Evolutionary conservation across 768 basidiomycete species (phyloP).

Genomic region (Roridomyces roridus): DNA sequence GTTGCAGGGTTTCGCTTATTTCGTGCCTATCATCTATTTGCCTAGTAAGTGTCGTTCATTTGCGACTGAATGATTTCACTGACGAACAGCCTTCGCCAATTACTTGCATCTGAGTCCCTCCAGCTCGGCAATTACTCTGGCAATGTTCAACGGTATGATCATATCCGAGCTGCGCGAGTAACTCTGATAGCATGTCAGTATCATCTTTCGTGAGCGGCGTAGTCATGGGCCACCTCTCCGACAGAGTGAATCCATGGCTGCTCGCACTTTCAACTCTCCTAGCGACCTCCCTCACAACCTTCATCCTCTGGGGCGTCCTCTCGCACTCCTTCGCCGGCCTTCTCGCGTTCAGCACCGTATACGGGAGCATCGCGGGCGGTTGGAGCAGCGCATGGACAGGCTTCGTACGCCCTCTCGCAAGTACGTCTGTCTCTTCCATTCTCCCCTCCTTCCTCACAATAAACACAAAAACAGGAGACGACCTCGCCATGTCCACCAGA

Average conservation of each 20-base stretch:
- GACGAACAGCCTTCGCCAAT: background rate
- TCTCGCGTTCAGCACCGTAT: conserved; percentile 30
- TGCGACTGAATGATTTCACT: background rate
- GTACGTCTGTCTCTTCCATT: conserved; percentile 13
- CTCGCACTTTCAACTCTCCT: conserved; percentile 25
- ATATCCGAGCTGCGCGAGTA: background rate
- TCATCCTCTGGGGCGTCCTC: conserved; percentile 37
- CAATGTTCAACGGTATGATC: conserved; percentile 32
- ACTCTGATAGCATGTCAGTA: background rate
- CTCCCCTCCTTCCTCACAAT: background rate
- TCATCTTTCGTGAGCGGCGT: conserved; percentile 31
- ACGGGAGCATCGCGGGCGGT: conserved; percentile 32
- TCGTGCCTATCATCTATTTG: conserved; percentile 33
- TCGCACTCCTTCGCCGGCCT: conserved; percentile 32
- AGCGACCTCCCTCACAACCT: conserved; percentile 28
- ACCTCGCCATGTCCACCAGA: conserved; percentile 28
- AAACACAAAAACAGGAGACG: conserved; percentile 27
- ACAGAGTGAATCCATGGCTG: conserved; percentile 31
- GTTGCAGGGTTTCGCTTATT: conserved; percentile 32
- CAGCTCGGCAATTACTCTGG: conserved; percentile 29
- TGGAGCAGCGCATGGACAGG: conserved; percentile 32
- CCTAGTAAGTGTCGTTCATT: conserved; percentile 27
- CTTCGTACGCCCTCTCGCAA: too few relatives aligned
- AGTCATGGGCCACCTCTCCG: conserved; percentile 32
- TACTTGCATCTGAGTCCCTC: conserved; percentile 25